Evolutionary conservation across 2,329 filamentous ascomycete species (phyloP).

Genomic region (Hypoxylon sp.): DNA sequence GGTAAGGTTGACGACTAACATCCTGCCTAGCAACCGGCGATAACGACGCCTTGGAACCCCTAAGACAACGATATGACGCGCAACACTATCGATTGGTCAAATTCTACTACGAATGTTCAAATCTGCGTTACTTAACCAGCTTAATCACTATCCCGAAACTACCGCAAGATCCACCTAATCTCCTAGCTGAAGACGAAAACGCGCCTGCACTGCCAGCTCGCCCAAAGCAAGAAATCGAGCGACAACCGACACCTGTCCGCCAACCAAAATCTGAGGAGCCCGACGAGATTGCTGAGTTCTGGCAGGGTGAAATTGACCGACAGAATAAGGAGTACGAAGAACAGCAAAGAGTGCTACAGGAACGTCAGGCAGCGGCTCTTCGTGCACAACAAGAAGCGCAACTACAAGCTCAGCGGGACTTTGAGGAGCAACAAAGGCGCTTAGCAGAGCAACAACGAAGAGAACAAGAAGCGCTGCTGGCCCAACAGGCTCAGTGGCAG

Average conservation of each 20-base stretch:
- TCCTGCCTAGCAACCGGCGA: slow-evolving; percentile 81
- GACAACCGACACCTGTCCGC: slow-evolving; percentile 77
- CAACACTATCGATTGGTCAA: slow-evolving; percentile 97
- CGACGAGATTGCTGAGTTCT: slow-evolving; percentile 97
- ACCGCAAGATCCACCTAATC: slow-evolving; percentile 91
- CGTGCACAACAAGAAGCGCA: slow-evolving; percentile 86
- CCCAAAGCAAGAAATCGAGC: slow-evolving; percentile 81
- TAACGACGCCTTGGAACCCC: slow-evolving; percentile 89
- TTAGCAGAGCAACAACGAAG: slow-evolving; percentile 91
- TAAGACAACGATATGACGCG: slow-evolving; percentile 90
- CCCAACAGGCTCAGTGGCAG: slow-evolving; percentile 92
- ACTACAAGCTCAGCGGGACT: slow-evolving; percentile 90
- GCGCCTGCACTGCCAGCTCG: slow-evolving; percentile 86
- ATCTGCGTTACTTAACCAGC: slow-evolving; percentile 94
- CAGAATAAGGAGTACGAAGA: slow-evolving; percentile 97
- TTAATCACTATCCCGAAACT: slow-evolving; percentile 97
- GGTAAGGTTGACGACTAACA: slow-evolving; percentile 46
- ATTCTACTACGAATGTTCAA: slow-evolving; percentile 99
- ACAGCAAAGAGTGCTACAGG: slow-evolving; percentile 89
- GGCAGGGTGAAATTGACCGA: slow-evolving; percentile 91
- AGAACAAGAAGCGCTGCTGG: slow-evolving; percentile 90
- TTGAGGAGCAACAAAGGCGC: slow-evolving; percentile 92
- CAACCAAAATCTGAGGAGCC: slow-evolving; percentile 82
- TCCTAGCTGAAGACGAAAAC: slow-evolving; percentile 87
- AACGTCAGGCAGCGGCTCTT: slow-evolving; percentile 87